A percentile compares a stretch with the other conserved stretches of the same genome.
phyloP scores from a whole-genome alignment of 2,329 filamentous ascomycete genomes.

The Ambrosiella beaveri region DNA sequence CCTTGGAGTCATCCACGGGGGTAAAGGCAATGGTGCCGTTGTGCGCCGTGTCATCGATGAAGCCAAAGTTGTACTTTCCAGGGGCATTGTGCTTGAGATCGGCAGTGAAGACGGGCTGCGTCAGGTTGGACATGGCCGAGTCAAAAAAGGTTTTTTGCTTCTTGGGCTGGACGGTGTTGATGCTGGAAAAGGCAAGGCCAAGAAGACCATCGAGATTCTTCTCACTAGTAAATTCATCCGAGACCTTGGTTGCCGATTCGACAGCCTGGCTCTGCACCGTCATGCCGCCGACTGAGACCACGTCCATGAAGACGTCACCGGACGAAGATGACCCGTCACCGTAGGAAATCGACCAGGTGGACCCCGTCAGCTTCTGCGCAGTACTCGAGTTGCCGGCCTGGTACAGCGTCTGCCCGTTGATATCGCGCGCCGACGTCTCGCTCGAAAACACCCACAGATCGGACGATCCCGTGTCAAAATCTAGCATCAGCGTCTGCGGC shows the following conservation, averaged over 20 bases:
- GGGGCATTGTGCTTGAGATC: slow-evolving; percentile 6
- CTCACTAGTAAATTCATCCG: slow-evolving; percentile 22
- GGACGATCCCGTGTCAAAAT: slow-evolving; percentile 30
- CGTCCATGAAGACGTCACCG: slow-evolving; percentile 28
- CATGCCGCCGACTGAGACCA: slow-evolving; percentile 25
- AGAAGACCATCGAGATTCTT: slow-evolving; percentile 23
- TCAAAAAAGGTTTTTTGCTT: slow-evolving; percentile 28
- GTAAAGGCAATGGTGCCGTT: slow-evolving; percentile 40
- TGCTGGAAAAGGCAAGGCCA: slow-evolving; percentile 25
- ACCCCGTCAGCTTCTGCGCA: slow-evolving; percentile 21
- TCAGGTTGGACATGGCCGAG: slow-evolving; percentile 14
- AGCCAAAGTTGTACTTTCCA: slow-evolving; percentile 16
- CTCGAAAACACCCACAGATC: slow-evolving; percentile 33
- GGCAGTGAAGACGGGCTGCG: slow-evolving; percentile 1
- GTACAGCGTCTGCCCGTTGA: slow-evolving; percentile 25
- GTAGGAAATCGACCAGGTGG: slow-evolving; percentile 26
- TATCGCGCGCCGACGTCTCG: slow-evolving; percentile 21
- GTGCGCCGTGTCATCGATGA: slow-evolving; percentile 39
- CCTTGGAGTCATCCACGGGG: slow-evolving; percentile 34
- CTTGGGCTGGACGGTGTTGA: slow-evolving; percentile 26
- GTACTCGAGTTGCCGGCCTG: slow-evolving; percentile 24
- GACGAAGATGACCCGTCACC: slow-evolving; percentile 26
- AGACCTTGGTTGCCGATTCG: slow-evolving; percentile 26
- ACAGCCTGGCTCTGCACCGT: slow-evolving; percentile 25
- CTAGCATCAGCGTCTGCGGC: slow-evolving; percentile 25